These are phyloP conservation scores for Rhododendron kiyosumense DNA, from an alignment of 148 eudicot species.

Conservation along the genomic window DNA sequence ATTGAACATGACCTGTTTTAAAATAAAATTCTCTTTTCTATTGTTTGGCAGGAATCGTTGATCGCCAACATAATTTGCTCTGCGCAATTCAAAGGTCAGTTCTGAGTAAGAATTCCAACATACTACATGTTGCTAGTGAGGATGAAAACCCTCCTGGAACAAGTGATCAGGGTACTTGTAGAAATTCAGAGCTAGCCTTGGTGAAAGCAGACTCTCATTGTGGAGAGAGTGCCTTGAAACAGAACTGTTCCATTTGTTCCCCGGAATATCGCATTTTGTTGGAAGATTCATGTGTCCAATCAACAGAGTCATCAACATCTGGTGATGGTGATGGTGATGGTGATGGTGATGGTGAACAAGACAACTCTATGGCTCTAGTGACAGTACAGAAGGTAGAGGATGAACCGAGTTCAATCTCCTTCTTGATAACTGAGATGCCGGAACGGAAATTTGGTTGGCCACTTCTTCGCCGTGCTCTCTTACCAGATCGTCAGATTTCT, in stretches of 20 bases:
- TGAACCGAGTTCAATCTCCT: conserved; percentile 32
- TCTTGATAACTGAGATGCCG: conserved; percentile 36
- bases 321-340: conserved; percentile 6
- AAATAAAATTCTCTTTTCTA: neutral
- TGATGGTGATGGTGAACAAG: conserved; percentile 19
- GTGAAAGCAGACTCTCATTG: neutral
- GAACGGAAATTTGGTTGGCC: conserved; percentile 73
- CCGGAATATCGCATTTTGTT: conserved; percentile 17
- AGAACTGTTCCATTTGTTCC: conserved; percentile 57
- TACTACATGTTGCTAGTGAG: conserved; percentile 14
- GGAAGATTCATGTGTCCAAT: conserved; percentile 13
- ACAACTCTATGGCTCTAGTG: conserved; percentile 57
- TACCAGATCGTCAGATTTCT: conserved; percentile 41
- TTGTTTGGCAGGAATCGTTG: conserved; percentile 37
- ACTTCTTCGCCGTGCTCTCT: conserved; percentile 43
- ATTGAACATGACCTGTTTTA: neutral
- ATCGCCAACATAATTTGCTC: conserved; percentile 43
- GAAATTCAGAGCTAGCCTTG: conserved; percentile 17
- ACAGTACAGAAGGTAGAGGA: conserved; percentile 30
- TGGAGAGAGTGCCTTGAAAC: conserved; percentile 20
- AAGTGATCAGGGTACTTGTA: conserved; percentile 12
- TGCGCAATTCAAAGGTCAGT: conserved; percentile 49
- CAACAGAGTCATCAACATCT: conserved; percentile 17
- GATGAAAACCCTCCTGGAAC: conserved; percentile 6
- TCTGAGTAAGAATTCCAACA: conserved; percentile 33